Evolutionary conservation across 163 green algal genomes (phyloP).

Genomic region (Smithsoniella earleae): DNA sequence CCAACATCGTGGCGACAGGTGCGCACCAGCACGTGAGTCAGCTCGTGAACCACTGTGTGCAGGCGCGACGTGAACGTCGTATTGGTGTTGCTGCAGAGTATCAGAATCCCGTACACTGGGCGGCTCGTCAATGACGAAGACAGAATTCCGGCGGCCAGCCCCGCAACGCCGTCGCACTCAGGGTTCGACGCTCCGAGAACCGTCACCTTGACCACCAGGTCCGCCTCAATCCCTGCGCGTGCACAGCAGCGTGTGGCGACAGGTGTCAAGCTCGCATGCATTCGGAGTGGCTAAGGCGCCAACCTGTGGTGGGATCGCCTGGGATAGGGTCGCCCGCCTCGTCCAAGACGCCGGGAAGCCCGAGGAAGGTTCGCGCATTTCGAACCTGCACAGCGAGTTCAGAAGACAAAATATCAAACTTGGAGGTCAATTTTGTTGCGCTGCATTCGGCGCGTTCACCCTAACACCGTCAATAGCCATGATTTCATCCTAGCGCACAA

Average conservation of each 20-base stretch:
- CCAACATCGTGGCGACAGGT: background rate
- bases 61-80: background rate
- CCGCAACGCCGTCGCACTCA: background rate
- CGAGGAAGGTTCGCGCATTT: background rate
- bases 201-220: slow-evolving; percentile 14
- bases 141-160: background rate
- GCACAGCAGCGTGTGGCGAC: background rate
- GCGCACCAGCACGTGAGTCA: slow-evolving; percentile 1
- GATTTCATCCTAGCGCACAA: too few relatives aligned
- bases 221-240: background rate
- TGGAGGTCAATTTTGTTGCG: too few relatives aligned
- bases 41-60: background rate
- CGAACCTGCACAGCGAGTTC: background rate
- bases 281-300: too few relatives aligned
- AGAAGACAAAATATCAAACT: too few relatives aligned
- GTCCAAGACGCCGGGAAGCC: background rate
- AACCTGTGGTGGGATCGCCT: too few relatives aligned
- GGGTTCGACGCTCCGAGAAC: background rate
- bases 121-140: background rate
- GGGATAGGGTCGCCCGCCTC: background rate
- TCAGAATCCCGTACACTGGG: background rate
- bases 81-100: background rate
- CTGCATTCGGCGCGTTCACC: too few relatives aligned
- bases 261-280: too few relatives aligned
- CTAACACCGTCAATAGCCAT: too few relatives aligned